phyloP scores from a whole-genome alignment of 1,284 basidiomycete species.

The Leccinum variabile region DNA sequence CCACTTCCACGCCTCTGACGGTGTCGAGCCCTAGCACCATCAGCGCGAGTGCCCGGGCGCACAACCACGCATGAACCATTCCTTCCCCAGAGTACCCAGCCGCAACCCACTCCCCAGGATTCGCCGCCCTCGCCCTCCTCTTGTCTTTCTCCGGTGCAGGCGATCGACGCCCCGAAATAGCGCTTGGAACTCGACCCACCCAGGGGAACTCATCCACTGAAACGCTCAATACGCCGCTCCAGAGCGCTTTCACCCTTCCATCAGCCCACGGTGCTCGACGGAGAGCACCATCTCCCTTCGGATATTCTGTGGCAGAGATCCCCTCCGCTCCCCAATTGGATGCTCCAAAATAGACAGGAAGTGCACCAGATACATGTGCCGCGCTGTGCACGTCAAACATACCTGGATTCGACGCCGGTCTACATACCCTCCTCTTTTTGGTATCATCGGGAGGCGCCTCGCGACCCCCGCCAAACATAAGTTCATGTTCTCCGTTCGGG shows the following conservation, averaged over 20 bases:
- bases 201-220: conserved; percentile 55
- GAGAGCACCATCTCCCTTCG: neutral
- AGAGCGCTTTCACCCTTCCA: conserved; percentile 48
- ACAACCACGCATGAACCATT: conserved; percentile 67
- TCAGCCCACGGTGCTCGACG: conserved; percentile 27
- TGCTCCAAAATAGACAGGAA: conserved; percentile 49
- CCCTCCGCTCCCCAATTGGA: conserved; percentile 39
- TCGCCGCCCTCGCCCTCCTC: conserved; percentile 11
- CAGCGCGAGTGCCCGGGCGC: conserved; percentile 53
- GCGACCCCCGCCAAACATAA: conserved; percentile 64
- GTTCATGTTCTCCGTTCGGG: conserved; percentile 46
- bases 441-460: conserved; percentile 30
- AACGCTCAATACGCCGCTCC: conserved; percentile 61
- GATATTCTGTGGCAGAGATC: conserved; percentile 7
- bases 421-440: conserved; percentile 33
- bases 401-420: conserved; percentile 42
- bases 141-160: conserved; percentile 15
- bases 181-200: conserved; percentile 52
- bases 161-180: conserved; percentile 35
- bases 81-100: conserved; percentile 67
- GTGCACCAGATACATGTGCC: conserved; percentile 46
- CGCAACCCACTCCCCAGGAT: conserved; percentile 51
- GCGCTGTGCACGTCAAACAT: conserved; percentile 42
- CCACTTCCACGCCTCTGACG: conserved; percentile 27
- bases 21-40: conserved; percentile 49